Base-by-base conservation (phyloP, 2,329 filamentous ascomycete species). In the Thielaviopsis ethacetica region DNA sequence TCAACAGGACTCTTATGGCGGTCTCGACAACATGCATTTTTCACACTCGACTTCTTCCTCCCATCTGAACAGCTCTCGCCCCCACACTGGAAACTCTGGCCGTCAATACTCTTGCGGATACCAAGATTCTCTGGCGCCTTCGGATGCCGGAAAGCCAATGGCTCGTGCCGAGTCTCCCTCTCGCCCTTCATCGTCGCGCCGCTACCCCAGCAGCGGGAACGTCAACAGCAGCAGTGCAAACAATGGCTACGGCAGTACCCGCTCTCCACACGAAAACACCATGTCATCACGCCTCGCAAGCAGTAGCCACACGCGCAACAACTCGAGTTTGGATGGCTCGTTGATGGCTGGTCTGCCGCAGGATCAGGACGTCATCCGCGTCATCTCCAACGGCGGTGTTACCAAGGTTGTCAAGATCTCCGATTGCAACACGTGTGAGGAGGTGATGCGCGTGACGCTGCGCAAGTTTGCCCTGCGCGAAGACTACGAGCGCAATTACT, bases 371-470 rank as follows among this genome's bases (percentile, higher is more conserved):
- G 82, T 95, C 62, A 95, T 97, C 63, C 82, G 91, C 63, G 89
- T 96, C 64, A 95, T 97, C 67, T 95, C 88, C 64, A 93, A 90
- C 54, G 88, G 84, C 62, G 93, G 91, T 56, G 84, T 90, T 62
- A 95, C 90, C 54, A 95, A 95, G 67, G 91, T 96, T 24, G 84
- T 98, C 67, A 93, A 93, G 70, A 90, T 97, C 64, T 86, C 89
- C 63, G 87, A 88, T 63, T 96, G 91, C 76, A 90, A 84, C 67
- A 93, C 86, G 5, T 87, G 89, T 62, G 93, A 96, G 66, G 90
- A 97, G 64, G 88, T 97, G 57, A 91, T 96, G 76, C 80, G 90
- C 53, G 86, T 88, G 62, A 95, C 93, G 0, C 73, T 97, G 52
- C 83, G 86, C 64, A 97, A 97, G 70, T 88, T 95, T 63, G 83